These are phyloP conservation scores for Leccinum disarticulatum DNA, from an alignment of 768 basidiomycete species.

Conservation along the genomic window DNA sequence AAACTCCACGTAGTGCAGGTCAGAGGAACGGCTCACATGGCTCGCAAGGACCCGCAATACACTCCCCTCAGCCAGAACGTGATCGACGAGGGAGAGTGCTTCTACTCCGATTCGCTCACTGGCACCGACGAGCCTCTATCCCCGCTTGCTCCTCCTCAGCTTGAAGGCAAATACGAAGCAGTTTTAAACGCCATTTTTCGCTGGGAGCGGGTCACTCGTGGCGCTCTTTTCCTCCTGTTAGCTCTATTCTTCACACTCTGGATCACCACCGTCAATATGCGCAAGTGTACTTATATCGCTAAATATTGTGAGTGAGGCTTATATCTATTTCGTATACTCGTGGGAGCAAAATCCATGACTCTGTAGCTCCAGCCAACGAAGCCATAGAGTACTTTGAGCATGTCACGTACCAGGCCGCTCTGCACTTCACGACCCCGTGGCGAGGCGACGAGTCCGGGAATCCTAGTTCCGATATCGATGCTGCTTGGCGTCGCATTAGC, in stretches of 20 bases:
- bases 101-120: neutral
- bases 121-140: neutral
- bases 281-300: neutral
- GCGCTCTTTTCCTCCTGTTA: neutral
- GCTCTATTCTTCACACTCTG: slow-evolving; percentile 8
- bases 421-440: neutral
- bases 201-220: slow-evolving; percentile 5
- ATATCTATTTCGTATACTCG: neutral
- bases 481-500: slow-evolving; percentile 8
- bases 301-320: slow-evolving; percentile 6
- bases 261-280: neutral
- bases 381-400: slow-evolving; percentile 8
- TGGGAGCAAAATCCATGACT: neutral
- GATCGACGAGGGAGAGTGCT: neutral
- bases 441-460: slow-evolving; percentile 6
- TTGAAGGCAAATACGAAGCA: neutral
- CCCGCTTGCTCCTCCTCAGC: neutral
- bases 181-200: neutral
- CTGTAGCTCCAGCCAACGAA: slow-evolving; percentile 10
- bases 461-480: slow-evolving; percentile 11
- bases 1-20: no score
- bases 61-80: neutral
- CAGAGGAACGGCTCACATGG: neutral
- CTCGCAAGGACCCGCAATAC: neutral
- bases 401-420: slow-evolving; percentile 7